Evolutionary conservation across 176 grass and related monocot species (phyloP).

Genomic region (Oryza glaberrima): DNA sequence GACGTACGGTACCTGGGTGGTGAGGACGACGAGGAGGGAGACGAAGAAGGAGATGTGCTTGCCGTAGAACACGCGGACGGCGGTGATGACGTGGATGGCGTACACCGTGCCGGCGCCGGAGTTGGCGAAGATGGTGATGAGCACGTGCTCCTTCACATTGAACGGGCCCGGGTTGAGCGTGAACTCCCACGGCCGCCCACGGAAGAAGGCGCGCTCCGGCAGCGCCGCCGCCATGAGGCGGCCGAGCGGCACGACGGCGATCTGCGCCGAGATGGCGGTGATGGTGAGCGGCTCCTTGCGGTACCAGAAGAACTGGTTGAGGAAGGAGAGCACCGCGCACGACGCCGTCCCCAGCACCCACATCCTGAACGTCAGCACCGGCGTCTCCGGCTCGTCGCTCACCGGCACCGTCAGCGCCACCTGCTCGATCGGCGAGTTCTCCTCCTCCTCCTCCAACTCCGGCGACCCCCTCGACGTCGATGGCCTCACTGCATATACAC

Average conservation of each 20-base stretch:
- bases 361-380: constrained; percentile 70
- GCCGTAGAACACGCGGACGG: constrained; percentile 71
- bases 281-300: constrained; percentile 63
- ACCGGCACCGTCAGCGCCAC: constrained; percentile 65
- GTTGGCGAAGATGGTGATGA: constrained; percentile 90
- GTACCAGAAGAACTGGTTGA: constrained; percentile 80
- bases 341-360: constrained; percentile 64
- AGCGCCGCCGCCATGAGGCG: constrained; percentile 53
- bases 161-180: constrained; percentile 73
- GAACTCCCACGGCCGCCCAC: constrained; percentile 59
- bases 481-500: not conserved
- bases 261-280: constrained; percentile 69
- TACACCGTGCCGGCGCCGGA: constrained; percentile 88
- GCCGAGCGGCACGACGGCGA: constrained; percentile 65
- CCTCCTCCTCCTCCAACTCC: not conserved
- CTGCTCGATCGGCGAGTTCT: not conserved
- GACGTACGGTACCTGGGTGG: constrained; percentile 55
- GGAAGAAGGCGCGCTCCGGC: constrained; percentile 42
- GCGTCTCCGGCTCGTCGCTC: constrained; percentile 45
- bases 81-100: constrained; percentile 83
- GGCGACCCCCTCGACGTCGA: not conserved
- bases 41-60: constrained; percentile 86
- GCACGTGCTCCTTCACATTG: constrained; percentile 83
- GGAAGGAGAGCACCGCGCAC: constrained; percentile 61
- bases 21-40: constrained; percentile 80